Evolutionary conservation across 331 rosid genomes (phyloP), one percentile per base, ranked within the genome.

Genomic region (Quercus tomentella): DNA sequence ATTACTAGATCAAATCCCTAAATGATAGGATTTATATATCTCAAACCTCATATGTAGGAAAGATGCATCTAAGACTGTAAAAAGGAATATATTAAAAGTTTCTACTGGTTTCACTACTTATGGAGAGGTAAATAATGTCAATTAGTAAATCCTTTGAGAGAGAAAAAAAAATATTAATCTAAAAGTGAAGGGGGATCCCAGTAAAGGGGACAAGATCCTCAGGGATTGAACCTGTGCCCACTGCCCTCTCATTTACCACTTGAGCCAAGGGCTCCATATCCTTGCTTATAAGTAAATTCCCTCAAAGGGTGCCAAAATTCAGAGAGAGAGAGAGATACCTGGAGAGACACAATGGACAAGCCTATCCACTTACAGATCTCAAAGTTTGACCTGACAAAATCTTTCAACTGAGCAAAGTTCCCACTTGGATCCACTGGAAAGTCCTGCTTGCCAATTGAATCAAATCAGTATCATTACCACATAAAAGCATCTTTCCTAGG

Each of bases 331-430:
- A 69, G 74, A 62, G 75, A 82, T 33, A 92, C 97, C 97, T 92
- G 97, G 70, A 89, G 79, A 25, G 90, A 78, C 23, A 88, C 81
- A 75, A 91, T 84, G 61, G 91, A 84, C 63, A 94, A 78, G 83
- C 93, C 89, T 78, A 91, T 35, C 97, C 91, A 89, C 85, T 91
- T 88, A 83, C 98, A 94, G 80, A 91, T 81, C n/a, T 86, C 82
- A 82, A 88, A 83, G 88, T 91, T 91, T 63, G 83, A 84, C 77
- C 70, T 82, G 49, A 94, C 73, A 82, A 92, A 94, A 66, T 86
- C 83, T 81, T 86, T 91, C 85, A 94, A 86, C 84, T 73, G 86
- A 31, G 85, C 87, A 66, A 94, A 88, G 81, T 72, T 86, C 80
- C 97, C 94, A 0, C 86, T 82, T 57, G 94, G 94, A 75, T 94